Evolutionary conservation across 495 filamentous ascomycete genomes (phyloP).

Genomic region (Trichoderma gamsii): DNA sequence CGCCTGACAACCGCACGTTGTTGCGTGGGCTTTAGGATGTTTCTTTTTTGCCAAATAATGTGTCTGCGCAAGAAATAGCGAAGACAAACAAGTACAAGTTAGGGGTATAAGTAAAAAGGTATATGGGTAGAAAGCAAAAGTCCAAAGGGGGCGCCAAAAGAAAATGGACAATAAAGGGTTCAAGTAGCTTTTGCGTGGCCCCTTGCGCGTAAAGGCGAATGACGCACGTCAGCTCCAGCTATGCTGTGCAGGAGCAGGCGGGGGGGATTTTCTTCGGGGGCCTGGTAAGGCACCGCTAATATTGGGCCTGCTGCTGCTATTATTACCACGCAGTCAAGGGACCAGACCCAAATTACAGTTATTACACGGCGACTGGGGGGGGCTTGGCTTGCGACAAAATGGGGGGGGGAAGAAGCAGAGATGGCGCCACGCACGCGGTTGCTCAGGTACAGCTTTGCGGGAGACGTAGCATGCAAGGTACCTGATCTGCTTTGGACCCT

Average conservation of each 20-base stretch:
- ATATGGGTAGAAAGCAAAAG: too few relatives aligned
- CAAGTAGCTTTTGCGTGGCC: background rate
- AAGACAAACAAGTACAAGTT: background rate
- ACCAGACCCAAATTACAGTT: background rate
- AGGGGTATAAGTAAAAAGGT: background rate
- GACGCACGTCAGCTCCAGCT: conserved; percentile 9
- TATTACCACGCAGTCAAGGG: too few relatives aligned
- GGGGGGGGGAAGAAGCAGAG: background rate
- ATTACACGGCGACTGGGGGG: conserved; percentile 5
- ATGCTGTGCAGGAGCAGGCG: conserved; percentile 6
- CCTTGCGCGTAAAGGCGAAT: background rate
- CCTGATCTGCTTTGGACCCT: too few relatives aligned
- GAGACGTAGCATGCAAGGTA: too few relatives aligned
- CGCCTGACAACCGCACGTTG: background rate
- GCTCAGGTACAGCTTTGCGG: too few relatives aligned
- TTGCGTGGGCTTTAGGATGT: background rate
- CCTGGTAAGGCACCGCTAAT: too few relatives aligned
- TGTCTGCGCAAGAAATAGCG: too few relatives aligned
- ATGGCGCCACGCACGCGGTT: background rate
- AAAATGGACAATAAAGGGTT: too few relatives aligned
- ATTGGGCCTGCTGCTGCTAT: too few relatives aligned
- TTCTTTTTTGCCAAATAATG: background rate
- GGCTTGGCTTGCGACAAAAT: background rate
- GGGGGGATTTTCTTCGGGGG: background rate
- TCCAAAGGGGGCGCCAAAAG: too few relatives aligned